Base-by-base conservation (phyloP, 2,329 filamentous ascomycete genomes). In the Penicillium brevicompactum region DNA sequence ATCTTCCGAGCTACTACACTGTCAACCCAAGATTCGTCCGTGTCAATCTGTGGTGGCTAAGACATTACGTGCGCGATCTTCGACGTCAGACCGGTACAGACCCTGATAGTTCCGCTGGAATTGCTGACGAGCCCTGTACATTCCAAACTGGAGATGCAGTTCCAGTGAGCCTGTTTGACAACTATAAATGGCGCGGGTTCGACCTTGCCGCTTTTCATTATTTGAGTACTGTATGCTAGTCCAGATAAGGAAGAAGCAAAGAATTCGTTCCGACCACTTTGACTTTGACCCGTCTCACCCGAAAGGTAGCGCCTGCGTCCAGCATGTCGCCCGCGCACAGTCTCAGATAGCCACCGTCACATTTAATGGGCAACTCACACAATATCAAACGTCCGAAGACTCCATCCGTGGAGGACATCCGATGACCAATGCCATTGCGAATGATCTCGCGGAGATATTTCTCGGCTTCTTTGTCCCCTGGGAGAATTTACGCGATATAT, bases 31-130 rank as follows among this genome's bases (percentile, higher is more conserved):
- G 48, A 11, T 51, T 52, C 31, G 9, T 7, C 9, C 48, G 48
- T 14, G 32, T 52, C 14, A 52, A 52, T 40, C 47, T 56, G 4
- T 52, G 48, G 48, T 49, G 46, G 54, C 42, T 51, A 30, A 47
- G 51, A 27, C 51, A 27, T 5, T 42, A 53, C 18, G 30, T 53
- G 4, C 49, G 49, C 34, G 34, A 37, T 37, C 34, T 37, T 37
- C 34, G 34, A 37, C 34, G 34, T 37, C 34, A 37, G 34, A 37
- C 34, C 8, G 34, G 34, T 37, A 37, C 34, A 37, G 34, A 37
- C 34, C 3, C 8, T 37, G 34, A 37, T 37, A n/a, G 34, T 37
- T 37, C 11, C 34, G 34, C 34, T 24, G 24, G 24, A 24, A 24
- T 24, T 24, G 24, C 24, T 24, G 24, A 24, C 24, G 24, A 24